phyloP scores from a whole-genome alignment of 768 basidiomycete genomes.

The Xerocomus spinulosus region DNA sequence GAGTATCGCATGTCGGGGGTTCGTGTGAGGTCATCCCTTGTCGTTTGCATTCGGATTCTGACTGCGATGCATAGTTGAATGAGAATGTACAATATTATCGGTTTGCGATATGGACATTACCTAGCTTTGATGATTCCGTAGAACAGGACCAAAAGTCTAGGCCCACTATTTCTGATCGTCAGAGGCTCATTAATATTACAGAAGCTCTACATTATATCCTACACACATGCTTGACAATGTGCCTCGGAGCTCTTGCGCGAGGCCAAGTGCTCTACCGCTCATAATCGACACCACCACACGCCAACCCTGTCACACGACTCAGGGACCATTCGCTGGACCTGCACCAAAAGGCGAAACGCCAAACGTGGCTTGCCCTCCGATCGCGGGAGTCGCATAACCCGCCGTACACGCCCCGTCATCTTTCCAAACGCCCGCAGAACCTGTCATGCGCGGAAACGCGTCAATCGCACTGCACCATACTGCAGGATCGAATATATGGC shows the following conservation, averaged over 20 bases:
- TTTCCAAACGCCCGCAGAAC: constrained; percentile 16
- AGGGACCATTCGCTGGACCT: no score
- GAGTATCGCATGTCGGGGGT: neutral
- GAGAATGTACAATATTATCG: neutral
- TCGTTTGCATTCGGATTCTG: neutral
- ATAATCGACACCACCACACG: no score
- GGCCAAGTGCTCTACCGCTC: no score
- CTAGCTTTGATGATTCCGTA: no score
- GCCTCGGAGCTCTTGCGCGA: no score
- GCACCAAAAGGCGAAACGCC: neutral
- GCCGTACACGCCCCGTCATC: constrained; percentile 10
- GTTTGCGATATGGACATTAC: neutral
- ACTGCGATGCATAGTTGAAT: neutral
- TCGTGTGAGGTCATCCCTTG: neutral
- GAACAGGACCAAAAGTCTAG: no score
- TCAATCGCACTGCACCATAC: neutral
- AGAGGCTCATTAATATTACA: neutral
- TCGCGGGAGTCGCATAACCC: constrained; percentile 2
- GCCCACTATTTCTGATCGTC: neutral
- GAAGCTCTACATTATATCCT: neutral
- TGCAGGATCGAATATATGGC: neutral
- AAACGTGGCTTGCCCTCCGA: constrained; percentile 1
- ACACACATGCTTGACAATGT: no score
- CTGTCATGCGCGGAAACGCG: neutral
- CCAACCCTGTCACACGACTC: no score